Conservation (phyloP, 331 rosid genomes). For the Malus hybrid region DNA sequence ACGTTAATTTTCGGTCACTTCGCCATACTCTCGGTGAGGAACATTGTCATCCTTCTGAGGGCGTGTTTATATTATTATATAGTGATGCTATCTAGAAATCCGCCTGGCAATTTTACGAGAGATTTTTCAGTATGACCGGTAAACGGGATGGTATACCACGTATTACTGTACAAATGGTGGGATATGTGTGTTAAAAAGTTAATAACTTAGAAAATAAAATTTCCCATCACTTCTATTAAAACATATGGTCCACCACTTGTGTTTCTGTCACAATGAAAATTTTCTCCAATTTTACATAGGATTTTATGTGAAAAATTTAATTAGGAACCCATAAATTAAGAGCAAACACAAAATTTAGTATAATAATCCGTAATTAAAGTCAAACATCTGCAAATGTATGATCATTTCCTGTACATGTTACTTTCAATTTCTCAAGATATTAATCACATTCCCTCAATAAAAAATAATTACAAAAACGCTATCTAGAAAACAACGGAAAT, state of each 20-base stretch:
- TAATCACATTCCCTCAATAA: background rate
- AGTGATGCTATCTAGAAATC: background rate
- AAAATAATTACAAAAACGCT: no score
- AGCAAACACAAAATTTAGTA: background rate
- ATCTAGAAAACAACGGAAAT: no score
- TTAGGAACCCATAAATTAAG: background rate
- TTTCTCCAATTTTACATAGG: no score
- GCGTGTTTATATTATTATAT: background rate
- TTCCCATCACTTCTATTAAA: no score
- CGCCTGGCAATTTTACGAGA: background rate
- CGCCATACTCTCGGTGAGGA: conserved; percentile 3
- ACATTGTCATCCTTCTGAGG: background rate
- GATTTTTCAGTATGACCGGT: no score
- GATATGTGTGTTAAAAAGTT: no score
- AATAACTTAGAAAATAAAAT: no score
- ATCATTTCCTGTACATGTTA: background rate
- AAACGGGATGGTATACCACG: no score
- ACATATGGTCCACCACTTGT: no score
- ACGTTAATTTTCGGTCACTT: conserved; percentile 10
- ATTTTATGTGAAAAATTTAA: background rate
- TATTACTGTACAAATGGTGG: no score
- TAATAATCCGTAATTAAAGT: background rate
- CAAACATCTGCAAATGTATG: background rate
- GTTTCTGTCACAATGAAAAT: no score
- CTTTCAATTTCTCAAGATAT: background rate